phyloP scores from a whole-genome alignment of 2,329 filamentous ascomycete species.

The Fusarium praegraminearum region DNA sequence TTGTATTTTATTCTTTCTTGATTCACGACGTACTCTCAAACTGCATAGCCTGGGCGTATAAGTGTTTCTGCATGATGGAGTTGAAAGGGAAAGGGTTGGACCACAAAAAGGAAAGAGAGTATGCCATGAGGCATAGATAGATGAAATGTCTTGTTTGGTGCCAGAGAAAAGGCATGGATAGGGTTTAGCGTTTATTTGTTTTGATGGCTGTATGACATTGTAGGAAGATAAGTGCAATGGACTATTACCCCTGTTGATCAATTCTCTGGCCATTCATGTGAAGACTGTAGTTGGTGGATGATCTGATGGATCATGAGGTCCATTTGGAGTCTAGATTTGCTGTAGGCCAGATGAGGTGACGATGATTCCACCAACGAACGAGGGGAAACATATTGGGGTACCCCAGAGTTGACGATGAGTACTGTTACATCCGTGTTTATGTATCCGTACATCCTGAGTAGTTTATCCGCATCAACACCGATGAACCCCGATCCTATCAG shows the following conservation, averaged over 20 bases:
- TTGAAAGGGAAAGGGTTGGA: constrained; percentile 25
- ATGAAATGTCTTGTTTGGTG: constrained; percentile 4
- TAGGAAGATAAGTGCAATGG: constrained; percentile 25
- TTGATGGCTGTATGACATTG: constrained; percentile 21
- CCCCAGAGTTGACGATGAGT: constrained; percentile 8
- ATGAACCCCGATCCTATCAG: background rate
- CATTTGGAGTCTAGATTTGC: constrained; percentile 5
- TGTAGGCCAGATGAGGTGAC: constrained; percentile 1
- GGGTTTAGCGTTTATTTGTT: constrained; percentile 11
- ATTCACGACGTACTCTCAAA: constrained; percentile 28
- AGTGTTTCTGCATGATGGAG: constrained; percentile 41
- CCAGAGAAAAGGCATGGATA: background rate
- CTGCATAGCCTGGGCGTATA: constrained; percentile 48
- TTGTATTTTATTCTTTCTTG: constrained; percentile 16
- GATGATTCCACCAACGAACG: constrained; percentile 33
- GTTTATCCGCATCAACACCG: background rate
- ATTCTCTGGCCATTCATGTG: constrained; percentile 6
- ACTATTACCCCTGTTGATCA: constrained; percentile 12
- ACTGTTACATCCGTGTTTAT: background rate
- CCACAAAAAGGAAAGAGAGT: constrained; percentile 1
- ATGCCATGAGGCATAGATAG: constrained; percentile 14
- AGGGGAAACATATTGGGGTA: constrained; percentile 15
- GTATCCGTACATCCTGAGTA: background rate
- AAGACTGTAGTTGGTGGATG: constrained; percentile 25
- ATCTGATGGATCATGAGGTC: constrained; percentile 21